A percentile compares a stretch with the other conserved stretches of the same genome.
Evolutionary conservation across 805 yeast species (phyloP).

Genomic region (Candida glaebosa): DNA sequence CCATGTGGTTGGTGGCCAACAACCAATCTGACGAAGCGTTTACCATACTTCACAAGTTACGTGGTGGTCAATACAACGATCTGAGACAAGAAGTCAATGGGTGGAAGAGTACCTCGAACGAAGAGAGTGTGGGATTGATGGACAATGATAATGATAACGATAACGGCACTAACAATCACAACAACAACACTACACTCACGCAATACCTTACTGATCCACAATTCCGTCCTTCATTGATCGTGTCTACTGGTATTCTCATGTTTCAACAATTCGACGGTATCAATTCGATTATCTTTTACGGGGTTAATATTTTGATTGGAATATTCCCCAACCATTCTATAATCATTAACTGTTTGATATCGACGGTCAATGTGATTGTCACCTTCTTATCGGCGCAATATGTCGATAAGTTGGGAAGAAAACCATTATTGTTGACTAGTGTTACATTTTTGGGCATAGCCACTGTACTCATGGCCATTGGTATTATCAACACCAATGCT

Average conservation of each 20-base stretch:
- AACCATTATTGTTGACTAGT: constrained; percentile 54
- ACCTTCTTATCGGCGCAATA: constrained; percentile 72
- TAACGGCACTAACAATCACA: constrained; percentile 11
- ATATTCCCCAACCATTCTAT: constrained; percentile 72
- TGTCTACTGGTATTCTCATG: constrained; percentile 68
- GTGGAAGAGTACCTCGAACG: too few species aligned
- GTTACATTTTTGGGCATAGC: constrained; percentile 65
- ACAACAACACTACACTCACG: constrained; percentile 18
- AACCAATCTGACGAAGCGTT: constrained; percentile 44
- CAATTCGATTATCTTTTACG: constrained; percentile 89
- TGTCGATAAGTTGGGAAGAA: constrained; percentile 77
- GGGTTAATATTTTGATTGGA: constrained; percentile 75
- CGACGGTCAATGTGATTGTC: constrained; percentile 68
- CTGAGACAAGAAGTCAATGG: constrained; percentile 35
- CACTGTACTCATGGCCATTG: constrained; percentile 60
- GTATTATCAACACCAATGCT: constrained; percentile 51
- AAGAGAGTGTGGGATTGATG: constrained; percentile 10
- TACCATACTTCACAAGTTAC: constrained; percentile 29
- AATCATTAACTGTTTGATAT: constrained; percentile 69
- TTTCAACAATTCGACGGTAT: constrained; percentile 94
- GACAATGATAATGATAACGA: constrained; percentile 10
- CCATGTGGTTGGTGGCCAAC: constrained; percentile 68
- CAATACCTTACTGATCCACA: constrained; percentile 49
- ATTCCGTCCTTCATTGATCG: constrained; percentile 56
- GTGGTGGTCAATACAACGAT: constrained; percentile 37